phyloP scores from a whole-genome alignment of 148 eudicot genomes.

The Pouteria glomerata region DNA sequence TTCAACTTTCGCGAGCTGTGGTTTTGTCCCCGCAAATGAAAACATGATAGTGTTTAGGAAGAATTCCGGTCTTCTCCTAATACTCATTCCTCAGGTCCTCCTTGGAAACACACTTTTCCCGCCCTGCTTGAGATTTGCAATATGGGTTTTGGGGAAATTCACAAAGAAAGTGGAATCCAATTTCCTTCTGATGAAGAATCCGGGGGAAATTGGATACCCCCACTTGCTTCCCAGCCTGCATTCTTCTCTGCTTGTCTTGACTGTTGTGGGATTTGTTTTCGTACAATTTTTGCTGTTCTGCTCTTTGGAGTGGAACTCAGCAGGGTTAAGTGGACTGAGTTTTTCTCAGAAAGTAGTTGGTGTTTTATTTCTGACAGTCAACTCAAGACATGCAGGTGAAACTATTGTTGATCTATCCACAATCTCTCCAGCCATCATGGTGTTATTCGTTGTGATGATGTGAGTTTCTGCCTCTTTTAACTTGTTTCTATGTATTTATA shows the following conservation, averaged over 20 bases:
- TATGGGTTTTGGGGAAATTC: slow-evolving; percentile 38
- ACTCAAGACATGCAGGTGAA: slow-evolving; percentile 65
- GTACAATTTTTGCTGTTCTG: slow-evolving; percentile 38
- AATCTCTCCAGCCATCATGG: slow-evolving; percentile 43
- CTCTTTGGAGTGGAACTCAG: slow-evolving; percentile 42
- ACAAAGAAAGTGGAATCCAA: slow-evolving; percentile 27
- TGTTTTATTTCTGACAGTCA: slow-evolving; percentile 34
- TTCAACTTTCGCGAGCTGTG: slow-evolving; percentile 72
- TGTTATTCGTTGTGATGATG: slow-evolving; percentile 52
- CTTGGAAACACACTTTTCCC: slow-evolving; percentile 71
- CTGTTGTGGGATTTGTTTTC: slow-evolving; percentile 41
- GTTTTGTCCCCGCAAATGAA: slow-evolving; percentile 70
- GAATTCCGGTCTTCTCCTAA: slow-evolving; percentile 51
- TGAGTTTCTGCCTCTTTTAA: slow-evolving; percentile 26
- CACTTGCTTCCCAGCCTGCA: slow-evolving; percentile 39
- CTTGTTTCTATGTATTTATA: background rate
- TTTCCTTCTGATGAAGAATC: slow-evolving; percentile 35
- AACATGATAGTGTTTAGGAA: slow-evolving; percentile 59
- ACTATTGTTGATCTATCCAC: slow-evolving; percentile 47
- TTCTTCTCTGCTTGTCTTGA: slow-evolving; percentile 21
- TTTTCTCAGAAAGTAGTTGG: slow-evolving; percentile 49
- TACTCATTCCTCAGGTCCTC: slow-evolving; percentile 57
- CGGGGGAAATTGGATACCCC: slow-evolving; percentile 29
- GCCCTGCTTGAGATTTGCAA: slow-evolving; percentile 22
- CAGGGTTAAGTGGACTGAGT: slow-evolving; percentile 27